phyloP scores from a whole-genome alignment of 306 rosid genomes.

The Cucumis melo region DNA sequence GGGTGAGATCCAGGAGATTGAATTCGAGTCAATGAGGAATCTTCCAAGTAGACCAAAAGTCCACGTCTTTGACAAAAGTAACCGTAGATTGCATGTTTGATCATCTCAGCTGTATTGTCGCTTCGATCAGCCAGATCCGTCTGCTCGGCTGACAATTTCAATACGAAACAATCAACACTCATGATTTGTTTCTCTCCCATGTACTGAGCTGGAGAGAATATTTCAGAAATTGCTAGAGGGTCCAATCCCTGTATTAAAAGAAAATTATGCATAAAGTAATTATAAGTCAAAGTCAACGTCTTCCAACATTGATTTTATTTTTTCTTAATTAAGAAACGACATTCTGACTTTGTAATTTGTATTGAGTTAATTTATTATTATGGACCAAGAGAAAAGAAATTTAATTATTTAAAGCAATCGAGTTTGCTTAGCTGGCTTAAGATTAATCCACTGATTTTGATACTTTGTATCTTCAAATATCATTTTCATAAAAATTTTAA shows the following conservation, averaged over 20 bases:
- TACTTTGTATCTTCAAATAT: no score
- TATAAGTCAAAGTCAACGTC: neutral
- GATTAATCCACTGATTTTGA: neutral
- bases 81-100: conserved; percentile 70
- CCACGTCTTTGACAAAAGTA: conserved; percentile 89
- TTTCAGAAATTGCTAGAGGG: conserved; percentile 65
- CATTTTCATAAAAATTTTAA: neutral
- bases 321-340: neutral
- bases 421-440: neutral
- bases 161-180: conserved; percentile 57
- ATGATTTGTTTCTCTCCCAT: conserved; percentile 73
- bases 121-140: conserved; percentile 58
- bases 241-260: conserved; percentile 53
- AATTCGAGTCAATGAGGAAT: conserved; percentile 76
- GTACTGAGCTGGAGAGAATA: conserved; percentile 63
- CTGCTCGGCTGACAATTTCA: conserved; percentile 66
- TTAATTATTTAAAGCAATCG: neutral
- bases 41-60: conserved; percentile 53
- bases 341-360: neutral
- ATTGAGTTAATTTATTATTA: neutral
- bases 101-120: conserved; percentile 89
- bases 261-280: neutral
- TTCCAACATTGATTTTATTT: neutral
- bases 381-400: neutral
- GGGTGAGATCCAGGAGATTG: conserved; percentile 78